These are phyloP conservation scores for Phytophthora citrophthora DNA, from an alignment of 352 stramenopile species.

Conservation along the genomic window DNA sequence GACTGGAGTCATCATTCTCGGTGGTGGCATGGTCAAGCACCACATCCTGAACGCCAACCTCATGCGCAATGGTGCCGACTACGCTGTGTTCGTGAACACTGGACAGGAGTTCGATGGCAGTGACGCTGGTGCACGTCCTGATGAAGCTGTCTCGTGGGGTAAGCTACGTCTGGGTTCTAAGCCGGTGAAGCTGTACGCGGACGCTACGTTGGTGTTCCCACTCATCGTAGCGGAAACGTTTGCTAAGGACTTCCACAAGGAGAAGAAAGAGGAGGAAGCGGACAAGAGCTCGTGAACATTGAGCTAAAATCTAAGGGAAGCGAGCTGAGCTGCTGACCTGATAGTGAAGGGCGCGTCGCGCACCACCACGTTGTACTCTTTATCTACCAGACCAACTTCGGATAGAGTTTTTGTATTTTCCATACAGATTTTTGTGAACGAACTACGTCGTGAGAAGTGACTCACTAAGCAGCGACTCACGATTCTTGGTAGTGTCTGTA, in stretches of 20 bases:
- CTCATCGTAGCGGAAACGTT: slow-evolving; percentile 99
- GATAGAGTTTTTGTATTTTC: slow-evolving; percentile 32
- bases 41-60: slow-evolving; percentile 99
- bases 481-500: slow-evolving; percentile 10
- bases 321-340: slow-evolving; percentile 32
- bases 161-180: slow-evolving; percentile 96
- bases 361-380: slow-evolving; percentile 38
- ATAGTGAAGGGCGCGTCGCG: slow-evolving; percentile 30
- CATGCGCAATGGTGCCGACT: slow-evolving; percentile 99
- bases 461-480: slow-evolving; percentile 15
- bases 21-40: slow-evolving; percentile 98
- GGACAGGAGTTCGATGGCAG: slow-evolving; percentile 98
- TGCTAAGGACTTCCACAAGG: slow-evolving; percentile 93
- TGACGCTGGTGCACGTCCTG: slow-evolving; percentile 96
- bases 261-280: slow-evolving; percentile 44
- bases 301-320: slow-evolving; percentile 16
- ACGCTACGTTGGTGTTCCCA: slow-evolving; percentile 99
- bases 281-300: slow-evolving; percentile 28
- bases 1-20: slow-evolving; percentile 98
- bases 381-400: slow-evolving; percentile 40
- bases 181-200: slow-evolving; percentile 97
- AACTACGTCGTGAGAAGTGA: slow-evolving; percentile 21
- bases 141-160: slow-evolving; percentile 99
- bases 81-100: slow-evolving; percentile 99
- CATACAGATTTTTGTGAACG: slow-evolving; percentile 13